These are phyloP conservation scores for Xerophyta viscosa DNA, from an alignment of 106 monocot genomes.

Conservation along the genomic window DNA sequence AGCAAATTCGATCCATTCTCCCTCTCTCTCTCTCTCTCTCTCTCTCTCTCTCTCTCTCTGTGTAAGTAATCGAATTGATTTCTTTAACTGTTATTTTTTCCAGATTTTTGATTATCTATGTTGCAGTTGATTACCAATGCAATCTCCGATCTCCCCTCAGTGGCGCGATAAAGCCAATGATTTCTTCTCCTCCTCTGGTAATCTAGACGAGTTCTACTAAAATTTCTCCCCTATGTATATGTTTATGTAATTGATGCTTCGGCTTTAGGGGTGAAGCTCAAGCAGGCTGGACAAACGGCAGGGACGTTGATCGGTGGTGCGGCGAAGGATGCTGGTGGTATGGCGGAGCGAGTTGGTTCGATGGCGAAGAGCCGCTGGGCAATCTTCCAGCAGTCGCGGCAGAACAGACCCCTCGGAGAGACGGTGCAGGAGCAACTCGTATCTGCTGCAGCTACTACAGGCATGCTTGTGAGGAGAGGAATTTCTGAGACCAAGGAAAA, in stretches of 20 bases:
- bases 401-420: constrained; percentile 31
- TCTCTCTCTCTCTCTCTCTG: no score
- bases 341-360: constrained; percentile 56
- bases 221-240: neutral
- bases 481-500: constrained; percentile 83
- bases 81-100: no score
- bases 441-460: constrained; percentile 66
- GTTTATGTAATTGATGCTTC: constrained; percentile 1
- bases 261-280: constrained; percentile 51
- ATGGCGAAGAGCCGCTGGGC: constrained; percentile 72
- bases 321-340: constrained; percentile 52
- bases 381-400: constrained; percentile 41
- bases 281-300: constrained; percentile 73
- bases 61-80: no score
- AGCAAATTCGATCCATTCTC: no score
- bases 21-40: no score
- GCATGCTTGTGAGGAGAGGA: constrained; percentile 60
- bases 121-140: constrained; percentile 17
- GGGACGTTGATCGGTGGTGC: constrained; percentile 32
- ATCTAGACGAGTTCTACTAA: neutral
- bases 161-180: constrained; percentile 77
- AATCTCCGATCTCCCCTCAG: constrained; percentile 28
- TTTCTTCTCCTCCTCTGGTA: constrained; percentile 86
- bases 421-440: constrained; percentile 66
- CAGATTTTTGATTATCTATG: no score